Percentiles rank a stretch among this genome's conserved stretches.
These are phyloP conservation scores for Trametes versicolor DNA, from an alignment of 1,284 basidiomycete species.

Conservation along the genomic window DNA sequence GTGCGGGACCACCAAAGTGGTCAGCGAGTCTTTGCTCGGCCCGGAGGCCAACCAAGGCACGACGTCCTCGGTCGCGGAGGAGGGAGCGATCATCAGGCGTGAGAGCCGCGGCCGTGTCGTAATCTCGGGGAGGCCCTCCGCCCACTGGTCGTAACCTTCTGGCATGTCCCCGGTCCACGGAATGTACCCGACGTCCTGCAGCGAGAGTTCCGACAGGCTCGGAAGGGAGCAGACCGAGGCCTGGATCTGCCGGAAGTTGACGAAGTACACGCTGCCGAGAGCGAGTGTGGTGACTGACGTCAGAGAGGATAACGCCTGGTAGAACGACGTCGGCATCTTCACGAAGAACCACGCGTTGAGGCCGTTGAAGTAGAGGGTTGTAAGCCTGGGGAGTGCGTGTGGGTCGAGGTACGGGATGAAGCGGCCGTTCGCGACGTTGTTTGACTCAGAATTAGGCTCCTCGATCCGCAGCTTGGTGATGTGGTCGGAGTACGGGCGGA, in stretches of 20 bases:
- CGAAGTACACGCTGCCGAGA: slow-evolving; percentile 12
- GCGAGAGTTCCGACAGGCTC: slow-evolving; percentile 4
- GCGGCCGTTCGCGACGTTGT: not conserved
- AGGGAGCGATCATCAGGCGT: not conserved
- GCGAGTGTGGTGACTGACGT: slow-evolving; percentile 7
- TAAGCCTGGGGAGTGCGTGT: not conserved
- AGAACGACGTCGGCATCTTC: not conserved
- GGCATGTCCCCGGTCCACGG: not conserved
- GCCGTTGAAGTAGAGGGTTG: not conserved
- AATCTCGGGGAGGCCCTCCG: not conserved
- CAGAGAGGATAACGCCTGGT: not conserved
- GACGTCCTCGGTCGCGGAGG: not conserved
- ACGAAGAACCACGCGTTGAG: not conserved
- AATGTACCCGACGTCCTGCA: slow-evolving; percentile 6
- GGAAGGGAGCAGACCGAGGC: slow-evolving; percentile 8
- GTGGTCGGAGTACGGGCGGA: slow-evolving; percentile 2
- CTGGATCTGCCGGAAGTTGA: slow-evolving; percentile 13
- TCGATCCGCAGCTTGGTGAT: not conserved
- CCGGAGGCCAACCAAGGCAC: slow-evolving; percentile 14
- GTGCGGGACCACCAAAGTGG: slow-evolving; percentile 15
- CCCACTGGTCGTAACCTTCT: not conserved
- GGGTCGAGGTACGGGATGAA: not conserved
- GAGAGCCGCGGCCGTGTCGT: not conserved
- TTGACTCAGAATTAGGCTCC: not conserved
- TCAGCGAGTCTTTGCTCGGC: slow-evolving; percentile 9